Evolutionary conservation across 108 stramenopile species (phyloP).

Genomic region (Cylindrotheca fusiformis): DNA sequence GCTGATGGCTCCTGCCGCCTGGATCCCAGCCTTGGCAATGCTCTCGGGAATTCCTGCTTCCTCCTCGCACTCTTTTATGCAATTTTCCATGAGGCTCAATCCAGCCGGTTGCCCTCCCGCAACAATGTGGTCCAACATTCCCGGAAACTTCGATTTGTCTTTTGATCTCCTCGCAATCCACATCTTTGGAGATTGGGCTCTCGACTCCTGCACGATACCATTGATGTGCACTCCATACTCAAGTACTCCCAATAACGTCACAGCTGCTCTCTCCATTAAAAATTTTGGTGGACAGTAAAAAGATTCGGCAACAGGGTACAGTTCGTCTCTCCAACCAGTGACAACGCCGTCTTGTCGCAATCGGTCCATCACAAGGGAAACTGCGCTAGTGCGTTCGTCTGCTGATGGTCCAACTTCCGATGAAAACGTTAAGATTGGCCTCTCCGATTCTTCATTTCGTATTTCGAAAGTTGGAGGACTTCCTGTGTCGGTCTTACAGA

Average conservation of each 20-base stretch:
- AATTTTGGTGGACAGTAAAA: slow-evolving; percentile 69
- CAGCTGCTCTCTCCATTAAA: slow-evolving; percentile 82
- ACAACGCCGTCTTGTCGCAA: slow-evolving; percentile 55
- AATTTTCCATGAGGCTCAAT: slow-evolving; percentile 77
- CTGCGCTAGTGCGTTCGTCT: slow-evolving; percentile 60
- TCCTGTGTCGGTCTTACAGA: slow-evolving; percentile 27
- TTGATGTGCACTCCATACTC: slow-evolving; percentile 80
- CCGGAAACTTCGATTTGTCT: slow-evolving; percentile 80
- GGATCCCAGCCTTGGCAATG: slow-evolving; percentile 38
- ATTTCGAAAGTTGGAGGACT: slow-evolving; percentile 31
- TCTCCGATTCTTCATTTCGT: not conserved
- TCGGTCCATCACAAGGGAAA: slow-evolving; percentile 48
- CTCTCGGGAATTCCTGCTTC: slow-evolving; percentile 81
- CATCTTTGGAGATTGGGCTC: slow-evolving; percentile 47
- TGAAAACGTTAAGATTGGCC: slow-evolving; percentile 35
- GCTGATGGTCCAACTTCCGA: slow-evolving; percentile 38
- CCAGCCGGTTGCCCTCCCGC: slow-evolving; percentile 89
- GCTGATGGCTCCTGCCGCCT: slow-evolving; percentile 69
- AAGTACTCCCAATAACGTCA: slow-evolving; percentile 61
- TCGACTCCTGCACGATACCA: slow-evolving; percentile 47
- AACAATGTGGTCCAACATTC: slow-evolving; percentile 89
- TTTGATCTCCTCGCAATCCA: slow-evolving; percentile 86
- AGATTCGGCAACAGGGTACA: slow-evolving; percentile 58
- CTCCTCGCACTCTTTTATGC: slow-evolving; percentile 86
- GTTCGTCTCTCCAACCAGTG: slow-evolving; percentile 84